Conservation (phyloP, 139 green algal genomes). For the Deuterostichococcus epilithicus region DNA sequence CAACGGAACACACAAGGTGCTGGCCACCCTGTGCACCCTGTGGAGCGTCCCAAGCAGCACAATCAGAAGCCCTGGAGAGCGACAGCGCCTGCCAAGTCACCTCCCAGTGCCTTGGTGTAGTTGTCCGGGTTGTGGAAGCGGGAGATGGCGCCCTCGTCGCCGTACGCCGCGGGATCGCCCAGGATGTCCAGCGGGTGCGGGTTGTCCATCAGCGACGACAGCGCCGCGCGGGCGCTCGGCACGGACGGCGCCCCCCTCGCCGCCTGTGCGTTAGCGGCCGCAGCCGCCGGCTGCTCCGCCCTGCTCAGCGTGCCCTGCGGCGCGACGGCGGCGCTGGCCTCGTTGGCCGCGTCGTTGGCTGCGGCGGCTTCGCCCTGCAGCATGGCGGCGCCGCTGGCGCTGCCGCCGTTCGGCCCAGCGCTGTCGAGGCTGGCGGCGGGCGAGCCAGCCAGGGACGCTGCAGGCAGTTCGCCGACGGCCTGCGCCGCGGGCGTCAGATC, state of each 20-base stretch:
- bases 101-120: conserved; percentile 73
- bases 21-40: too few relatives aligned
- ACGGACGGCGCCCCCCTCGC: neutral
- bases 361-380: too few relatives aligned
- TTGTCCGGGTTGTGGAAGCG: conserved; percentile 96
- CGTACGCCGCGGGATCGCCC: conserved; percentile 79
- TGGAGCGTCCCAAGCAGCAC: too few relatives aligned
- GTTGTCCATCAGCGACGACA: conserved; percentile 79
- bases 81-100: too few relatives aligned
- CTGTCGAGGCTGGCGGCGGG: neutral
- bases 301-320: neutral
- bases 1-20: too few relatives aligned
- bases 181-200: conserved; percentile 95
- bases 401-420: too few relatives aligned
- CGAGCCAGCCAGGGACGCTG: neutral
- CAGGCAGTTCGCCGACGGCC: neutral
- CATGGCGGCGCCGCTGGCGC: neutral
- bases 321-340: too few relatives aligned
- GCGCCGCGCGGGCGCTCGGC: conserved; percentile 18
- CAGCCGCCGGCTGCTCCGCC: neutral
- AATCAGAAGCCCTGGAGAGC: too few relatives aligned
- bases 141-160: conserved; percentile 73
- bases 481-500: conserved; percentile 3
- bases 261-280: neutral
- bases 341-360: too few relatives aligned